A percentile compares a stretch with the other conserved stretches of the same genome.
phyloP scores from a whole-genome alignment of 2,329 filamentous ascomycete genomes.

The Trichoderma atrobrunneum region DNA sequence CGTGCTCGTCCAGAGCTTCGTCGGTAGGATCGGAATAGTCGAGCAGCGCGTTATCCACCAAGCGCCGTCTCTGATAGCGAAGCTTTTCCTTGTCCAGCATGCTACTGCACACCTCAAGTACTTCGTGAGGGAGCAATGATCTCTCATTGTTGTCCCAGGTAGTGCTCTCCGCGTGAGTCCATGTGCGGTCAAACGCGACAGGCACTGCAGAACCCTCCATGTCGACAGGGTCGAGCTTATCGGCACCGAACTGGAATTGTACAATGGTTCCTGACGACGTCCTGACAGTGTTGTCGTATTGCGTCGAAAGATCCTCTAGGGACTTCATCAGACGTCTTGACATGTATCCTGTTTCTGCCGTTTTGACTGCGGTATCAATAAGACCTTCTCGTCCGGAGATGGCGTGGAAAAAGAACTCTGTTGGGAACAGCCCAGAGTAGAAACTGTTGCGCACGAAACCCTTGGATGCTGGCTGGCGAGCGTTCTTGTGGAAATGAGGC shows the following conservation, averaged over 20 bases:
- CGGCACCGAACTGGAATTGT: constrained; percentile 96
- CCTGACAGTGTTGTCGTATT: constrained; percentile 92
- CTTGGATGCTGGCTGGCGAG: constrained; percentile 88
- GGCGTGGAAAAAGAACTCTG: constrained; percentile 96
- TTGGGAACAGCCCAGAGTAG: constrained; percentile 84
- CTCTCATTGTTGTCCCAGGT: constrained; percentile 78
- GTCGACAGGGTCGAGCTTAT: constrained; percentile 91
- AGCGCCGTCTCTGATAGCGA: constrained; percentile 59
- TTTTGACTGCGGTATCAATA: constrained; percentile 98
- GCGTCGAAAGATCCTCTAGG: constrained; percentile 86
- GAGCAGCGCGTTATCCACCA: constrained; percentile 61
- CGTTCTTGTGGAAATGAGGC: constrained; percentile 92
- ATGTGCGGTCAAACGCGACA: constrained; percentile 88
- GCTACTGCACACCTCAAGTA: constrained; percentile 64
- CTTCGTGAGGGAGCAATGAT: constrained; percentile 71
- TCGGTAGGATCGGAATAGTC: constrained; percentile 69
- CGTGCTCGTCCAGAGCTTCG: constrained; percentile 70
- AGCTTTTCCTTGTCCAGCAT: constrained; percentile 66
- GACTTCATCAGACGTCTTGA: constrained; percentile 97
- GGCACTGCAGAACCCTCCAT: constrained; percentile 95
- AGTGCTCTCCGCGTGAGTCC: constrained; percentile 71
- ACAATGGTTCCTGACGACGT: constrained; percentile 87
- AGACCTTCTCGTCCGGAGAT: constrained; percentile 98
- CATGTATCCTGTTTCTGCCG: constrained; percentile 98
- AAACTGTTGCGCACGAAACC: constrained; percentile 98